phyloP scores from a whole-genome alignment of 371 early-diverging fungal species.

The Thermomucor indicae-seudaticae region DNA sequence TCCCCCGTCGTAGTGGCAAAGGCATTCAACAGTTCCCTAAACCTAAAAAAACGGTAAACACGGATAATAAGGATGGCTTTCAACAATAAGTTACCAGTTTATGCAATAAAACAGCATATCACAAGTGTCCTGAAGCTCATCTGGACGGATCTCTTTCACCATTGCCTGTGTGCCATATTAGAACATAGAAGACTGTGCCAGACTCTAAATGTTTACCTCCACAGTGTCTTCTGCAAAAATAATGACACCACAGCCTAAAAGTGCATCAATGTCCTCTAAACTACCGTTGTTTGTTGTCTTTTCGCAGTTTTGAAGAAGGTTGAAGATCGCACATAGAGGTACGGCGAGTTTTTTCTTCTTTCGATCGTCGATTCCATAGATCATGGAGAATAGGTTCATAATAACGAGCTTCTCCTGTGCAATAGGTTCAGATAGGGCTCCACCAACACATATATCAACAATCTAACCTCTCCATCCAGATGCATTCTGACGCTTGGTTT shows the following conservation, averaged over 20 bases:
- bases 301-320: slow-evolving; percentile 71
- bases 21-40: slow-evolving; percentile 68
- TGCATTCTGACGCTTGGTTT: slow-evolving; percentile 38
- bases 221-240: slow-evolving; percentile 44
- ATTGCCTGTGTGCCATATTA: background rate
- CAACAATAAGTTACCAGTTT: slow-evolving; percentile 44
- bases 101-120: slow-evolving; percentile 54
- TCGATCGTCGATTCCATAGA: slow-evolving; percentile 19
- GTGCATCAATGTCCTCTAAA: slow-evolving; percentile 67
- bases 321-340: slow-evolving; percentile 67
- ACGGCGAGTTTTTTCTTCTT: slow-evolving; percentile 35
- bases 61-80: background rate
- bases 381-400: slow-evolving; percentile 21
- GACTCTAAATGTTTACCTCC: too few relatives aligned
- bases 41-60: slow-evolving; percentile 41
- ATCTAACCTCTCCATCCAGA: slow-evolving; percentile 31
- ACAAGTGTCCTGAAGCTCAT: slow-evolving; percentile 33
- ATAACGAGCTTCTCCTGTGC: slow-evolving; percentile 12
- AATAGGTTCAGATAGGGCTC: background rate
- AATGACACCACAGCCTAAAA: slow-evolving; percentile 65
- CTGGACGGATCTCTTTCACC: slow-evolving; percentile 8
- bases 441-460: background rate
- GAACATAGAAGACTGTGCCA: background rate
- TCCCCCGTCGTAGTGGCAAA: slow-evolving; percentile 49
- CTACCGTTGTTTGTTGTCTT: slow-evolving; percentile 51